These are phyloP conservation scores for Jaltomata sinuosa DNA, from an alignment of 257 asterid genomes.

Conservation along the genomic window DNA sequence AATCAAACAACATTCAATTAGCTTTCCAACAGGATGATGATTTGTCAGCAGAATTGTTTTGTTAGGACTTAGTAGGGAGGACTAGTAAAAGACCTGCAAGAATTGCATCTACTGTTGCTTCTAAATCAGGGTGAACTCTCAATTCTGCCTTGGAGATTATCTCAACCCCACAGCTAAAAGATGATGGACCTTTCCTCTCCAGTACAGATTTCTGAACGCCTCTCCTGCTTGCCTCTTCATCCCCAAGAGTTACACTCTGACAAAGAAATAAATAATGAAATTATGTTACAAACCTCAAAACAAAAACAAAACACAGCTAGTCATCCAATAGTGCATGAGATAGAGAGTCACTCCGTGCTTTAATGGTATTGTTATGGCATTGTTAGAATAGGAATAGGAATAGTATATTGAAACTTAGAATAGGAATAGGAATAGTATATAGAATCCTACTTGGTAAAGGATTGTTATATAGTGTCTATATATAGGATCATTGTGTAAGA, in stretches of 20 bases:
- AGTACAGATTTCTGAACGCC: slow-evolving; percentile 86
- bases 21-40: background rate
- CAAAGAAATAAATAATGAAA: slow-evolving; percentile 10
- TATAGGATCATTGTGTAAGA: no score
- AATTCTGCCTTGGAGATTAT: slow-evolving; percentile 75
- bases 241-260: slow-evolving; percentile 96
- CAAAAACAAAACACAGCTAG: background rate
- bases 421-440: no score
- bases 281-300: background rate
- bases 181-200: slow-evolving; percentile 97
- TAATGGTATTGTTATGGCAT: background rate
- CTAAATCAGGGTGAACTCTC: slow-evolving; percentile 70
- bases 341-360: background rate
- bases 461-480: no score
- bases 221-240: slow-evolving; percentile 97
- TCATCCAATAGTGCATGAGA: background rate
- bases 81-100: slow-evolving; percentile 56
- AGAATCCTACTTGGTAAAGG: no score
- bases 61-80: slow-evolving; percentile 1
- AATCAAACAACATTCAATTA: background rate
- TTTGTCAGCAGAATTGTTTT: background rate
- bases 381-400: no score
- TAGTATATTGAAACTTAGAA: no score
- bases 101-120: slow-evolving; percentile 84
- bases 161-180: slow-evolving; percentile 90